phyloP scores from a whole-genome alignment of 192 early-diverging fungal species.

The Backusella mclennaniae region DNA sequence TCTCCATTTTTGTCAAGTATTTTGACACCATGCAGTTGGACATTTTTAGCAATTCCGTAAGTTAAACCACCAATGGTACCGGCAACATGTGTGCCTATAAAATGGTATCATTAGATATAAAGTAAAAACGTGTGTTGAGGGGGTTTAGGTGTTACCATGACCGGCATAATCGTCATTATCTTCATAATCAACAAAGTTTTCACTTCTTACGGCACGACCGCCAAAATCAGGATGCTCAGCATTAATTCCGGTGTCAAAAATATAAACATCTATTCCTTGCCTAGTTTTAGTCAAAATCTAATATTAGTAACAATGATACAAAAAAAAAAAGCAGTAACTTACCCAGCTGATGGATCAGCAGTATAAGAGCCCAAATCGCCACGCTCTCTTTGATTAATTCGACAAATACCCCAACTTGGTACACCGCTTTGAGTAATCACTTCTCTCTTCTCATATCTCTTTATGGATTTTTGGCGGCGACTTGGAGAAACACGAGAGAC shows the following conservation, averaged over 20 bases:
- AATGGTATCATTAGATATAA: background rate
- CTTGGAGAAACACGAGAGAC: background rate
- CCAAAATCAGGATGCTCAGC: constrained; percentile 47
- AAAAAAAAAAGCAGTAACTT: constrained; percentile 11
- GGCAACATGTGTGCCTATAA: constrained; percentile 26
- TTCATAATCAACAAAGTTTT: constrained; percentile 39
- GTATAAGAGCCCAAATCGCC: constrained; percentile 45
- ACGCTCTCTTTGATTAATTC: constrained; percentile 36
- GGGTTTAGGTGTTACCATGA: constrained; percentile 35
- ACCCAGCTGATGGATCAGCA: constrained; percentile 60
- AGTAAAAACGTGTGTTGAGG: background rate
- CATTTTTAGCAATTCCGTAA: constrained; percentile 69
- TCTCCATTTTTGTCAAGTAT: constrained; percentile 53
- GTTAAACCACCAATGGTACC: constrained; percentile 36
- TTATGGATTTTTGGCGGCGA: background rate
- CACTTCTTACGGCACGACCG: constrained; percentile 42
- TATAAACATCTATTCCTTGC: constrained; percentile 56
- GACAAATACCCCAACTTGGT: constrained; percentile 49
- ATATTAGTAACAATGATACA: background rate
- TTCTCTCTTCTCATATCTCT: background rate
- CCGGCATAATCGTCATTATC: constrained; percentile 37
- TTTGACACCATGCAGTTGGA: constrained; percentile 55
- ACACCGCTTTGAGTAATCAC: background rate
- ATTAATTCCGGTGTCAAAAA: constrained; percentile 64
- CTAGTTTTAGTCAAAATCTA: constrained; percentile 8